Base-by-base conservation (phyloP, 208 protist species). In the Phytomonas francai region DNA sequence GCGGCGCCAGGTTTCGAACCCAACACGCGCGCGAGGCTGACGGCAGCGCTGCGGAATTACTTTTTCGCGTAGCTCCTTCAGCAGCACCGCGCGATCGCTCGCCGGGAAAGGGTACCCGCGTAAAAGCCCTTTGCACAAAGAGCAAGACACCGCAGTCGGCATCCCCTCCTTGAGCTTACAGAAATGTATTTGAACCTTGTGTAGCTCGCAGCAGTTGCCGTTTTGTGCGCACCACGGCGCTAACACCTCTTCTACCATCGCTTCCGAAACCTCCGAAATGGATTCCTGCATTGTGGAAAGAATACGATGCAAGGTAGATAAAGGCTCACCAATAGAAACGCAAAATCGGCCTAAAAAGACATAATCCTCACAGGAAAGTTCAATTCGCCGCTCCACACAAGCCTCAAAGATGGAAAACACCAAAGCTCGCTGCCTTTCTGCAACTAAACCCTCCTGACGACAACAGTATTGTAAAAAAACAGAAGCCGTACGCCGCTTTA, bases 221-320 rank as follows among this genome's bases (percentile, higher is more conserved):
- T 54, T 58, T 3, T 59, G 28, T 28, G 22, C 34, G 1, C 77
- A 64, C 84, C 87, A 92, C 45, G 79, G 80, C 56, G 68, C 59
- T 36, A 92, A 32, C 32, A 92, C 84, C 19, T 82, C 73, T 0
- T 16, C 25, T 8, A 81, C 62, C 69, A 90, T 78, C 25, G 3
- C 58, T 25, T 31, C 51, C 34, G 70, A 76, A 56, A 89, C 76
- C 61, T 66, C 66, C 6, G 72, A 0, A 2, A 88, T 63, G 63
- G 83, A 72, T 31, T 83, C 80, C 14, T 76, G 73, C 87, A 90
- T 85, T 51, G 77, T 72, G n/a, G 73, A 65, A 62, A 93, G 74
- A 29, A 93, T 75, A 27, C 59, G 71, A 28, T 81, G 74, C 3
- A 93, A 74, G 0, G 80, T 80, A 2, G 72, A 56, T 7, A 80